These are phyloP conservation scores for Ogataea thermomethanolica DNA, from an alignment of 805 yeast species.

Conservation along the genomic window DNA sequence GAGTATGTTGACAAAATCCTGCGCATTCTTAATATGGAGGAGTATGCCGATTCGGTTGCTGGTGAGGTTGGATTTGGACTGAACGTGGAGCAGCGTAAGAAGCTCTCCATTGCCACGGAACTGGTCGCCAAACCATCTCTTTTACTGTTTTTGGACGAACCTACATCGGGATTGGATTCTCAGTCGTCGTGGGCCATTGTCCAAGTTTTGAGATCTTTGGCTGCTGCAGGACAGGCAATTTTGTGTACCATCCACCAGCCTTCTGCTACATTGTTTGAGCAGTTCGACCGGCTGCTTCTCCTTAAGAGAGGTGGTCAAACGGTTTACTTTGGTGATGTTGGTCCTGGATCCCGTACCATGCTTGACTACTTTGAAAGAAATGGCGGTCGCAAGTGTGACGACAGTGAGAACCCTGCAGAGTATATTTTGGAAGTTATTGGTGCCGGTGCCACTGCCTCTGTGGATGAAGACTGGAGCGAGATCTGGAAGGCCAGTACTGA, in stretches of 20 bases:
- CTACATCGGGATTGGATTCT: slow-evolving; percentile 59
- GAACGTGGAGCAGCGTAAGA: slow-evolving; percentile 53
- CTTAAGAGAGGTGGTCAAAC: slow-evolving; percentile 51
- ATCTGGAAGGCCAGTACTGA: slow-evolving; percentile 47
- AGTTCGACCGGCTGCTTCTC: slow-evolving; percentile 41
- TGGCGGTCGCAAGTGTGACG: slow-evolving; percentile 64
- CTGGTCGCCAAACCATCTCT: slow-evolving; percentile 53
- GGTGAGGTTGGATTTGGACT: slow-evolving; percentile 47
- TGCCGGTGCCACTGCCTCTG: slow-evolving; percentile 72
- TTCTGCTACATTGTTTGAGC: slow-evolving; percentile 43
- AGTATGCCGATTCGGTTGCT: slow-evolving; percentile 49
- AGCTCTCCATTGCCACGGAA: slow-evolving; percentile 53
- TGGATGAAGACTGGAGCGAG: slow-evolving; percentile 57
- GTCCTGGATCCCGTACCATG: slow-evolving; percentile 40
- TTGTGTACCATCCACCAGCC: slow-evolving; percentile 57
- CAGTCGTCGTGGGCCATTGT: slow-evolving; percentile 59
- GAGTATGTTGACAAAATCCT: slow-evolving; percentile 43
- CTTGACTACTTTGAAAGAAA: slow-evolving; percentile 45
- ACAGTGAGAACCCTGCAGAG: slow-evolving; percentile 69
- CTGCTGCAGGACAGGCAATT: slow-evolving; percentile 53
- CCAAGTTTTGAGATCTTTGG: slow-evolving; percentile 46
- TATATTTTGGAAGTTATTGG: slow-evolving; percentile 73
- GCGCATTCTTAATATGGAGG: slow-evolving; percentile 39
- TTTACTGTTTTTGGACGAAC: slow-evolving; percentile 54
- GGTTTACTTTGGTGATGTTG: slow-evolving; percentile 53